These are phyloP conservation scores for Rhododendron ovatum DNA, from an alignment of 148 eudicot species.

Conservation along the genomic window DNA sequence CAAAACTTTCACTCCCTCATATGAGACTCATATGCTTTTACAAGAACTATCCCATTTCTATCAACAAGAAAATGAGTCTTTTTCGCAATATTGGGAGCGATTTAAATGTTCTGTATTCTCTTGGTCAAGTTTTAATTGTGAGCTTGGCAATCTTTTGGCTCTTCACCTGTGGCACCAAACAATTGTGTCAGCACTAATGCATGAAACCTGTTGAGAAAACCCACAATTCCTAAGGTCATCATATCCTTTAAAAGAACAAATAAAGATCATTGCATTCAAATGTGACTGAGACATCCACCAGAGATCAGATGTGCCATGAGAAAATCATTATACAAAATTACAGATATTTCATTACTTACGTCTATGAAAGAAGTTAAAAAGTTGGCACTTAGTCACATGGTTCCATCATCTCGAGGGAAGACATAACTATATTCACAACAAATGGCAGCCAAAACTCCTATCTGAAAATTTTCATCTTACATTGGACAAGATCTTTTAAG, in stretches of 20 bases:
- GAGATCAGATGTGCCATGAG: neutral
- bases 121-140: too few species aligned
- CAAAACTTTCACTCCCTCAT: too few species aligned
- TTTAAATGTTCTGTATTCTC: too few species aligned
- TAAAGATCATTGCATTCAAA: neutral
- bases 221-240: neutral
- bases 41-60: too few species aligned
- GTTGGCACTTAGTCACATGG: neutral
- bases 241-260: neutral
- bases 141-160: constrained; percentile 10
- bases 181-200: neutral
- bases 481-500: neutral
- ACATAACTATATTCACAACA: neutral
- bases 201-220: neutral
- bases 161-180: constrained; percentile 57
- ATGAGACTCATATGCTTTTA: too few species aligned
- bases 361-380: neutral
- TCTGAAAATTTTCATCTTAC: neutral
- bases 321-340: neutral
- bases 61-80: too few species aligned
- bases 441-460: neutral
- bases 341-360: neutral
- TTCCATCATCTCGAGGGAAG: neutral
- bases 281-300: neutral
- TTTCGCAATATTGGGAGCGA: too few species aligned